Base-by-base conservation (phyloP, 495 filamentous ascomycete species). In the Penicillium cinerascens region DNA sequence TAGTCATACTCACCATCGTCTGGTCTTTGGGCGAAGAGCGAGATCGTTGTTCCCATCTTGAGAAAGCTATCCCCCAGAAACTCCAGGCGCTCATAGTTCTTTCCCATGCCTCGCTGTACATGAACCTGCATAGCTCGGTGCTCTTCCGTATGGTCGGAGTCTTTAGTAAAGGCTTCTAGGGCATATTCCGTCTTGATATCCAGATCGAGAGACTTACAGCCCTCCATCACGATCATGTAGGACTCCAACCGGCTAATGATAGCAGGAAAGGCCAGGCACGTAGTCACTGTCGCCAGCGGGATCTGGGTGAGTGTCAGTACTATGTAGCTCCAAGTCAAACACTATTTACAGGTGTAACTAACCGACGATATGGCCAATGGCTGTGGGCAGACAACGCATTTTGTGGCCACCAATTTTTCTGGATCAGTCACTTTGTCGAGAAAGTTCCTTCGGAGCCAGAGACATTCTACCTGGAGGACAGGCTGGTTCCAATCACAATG, bases 71-170 rank as follows among this genome's bases (percentile, higher is more conserved):
- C 93, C 0, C 93, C 93, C 13, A 97, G 76, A 56, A 97, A 95
- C 52, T 98, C 93, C 1, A 97, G 82, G 22, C 93, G 82, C 68
- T 98, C 93, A 60, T 98, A 98, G 57, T 97, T 97, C 48, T 86
- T 90, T 10, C 92, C 93, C 93, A 97, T 98, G 23, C 93, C 93
- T 51, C 81, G 72, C 58, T 90, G 88, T 20, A 90, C 76, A 55
- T 92, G 88, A 37, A 93, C 70, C 51, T 88, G 82, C 51, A 86
- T 79, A 11, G 72, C 74, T 9, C 76, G 76, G 51, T 91, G 86
- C 42, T 96, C 91, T 29, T 88, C 88, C 2, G 85, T 86, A 58
- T 96, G 95, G 59, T 96, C 89, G 7, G 90, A 91, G 61, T 97
- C 91, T 61, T 98, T 97, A 1, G 93, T 98, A 23, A 97, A 76